Evolutionary conservation across 768 basidiomycete genomes (phyloP).

Genomic region (Russula ochroleuca): DNA sequence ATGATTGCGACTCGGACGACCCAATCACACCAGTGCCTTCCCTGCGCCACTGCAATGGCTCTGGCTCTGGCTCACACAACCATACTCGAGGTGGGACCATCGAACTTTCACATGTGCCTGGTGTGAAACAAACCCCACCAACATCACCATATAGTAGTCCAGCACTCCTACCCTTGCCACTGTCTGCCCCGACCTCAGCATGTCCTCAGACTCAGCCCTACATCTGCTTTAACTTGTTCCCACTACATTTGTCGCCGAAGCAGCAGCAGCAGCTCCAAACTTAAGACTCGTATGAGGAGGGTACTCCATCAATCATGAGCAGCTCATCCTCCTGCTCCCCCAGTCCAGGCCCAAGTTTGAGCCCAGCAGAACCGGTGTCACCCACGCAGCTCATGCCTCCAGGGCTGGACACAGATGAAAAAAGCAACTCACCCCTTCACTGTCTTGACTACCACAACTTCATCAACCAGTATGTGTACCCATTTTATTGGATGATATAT

Average conservation of each 20-base stretch:
- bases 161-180: not conserved
- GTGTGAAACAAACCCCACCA: slow-evolving; percentile 22
- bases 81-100: slow-evolving; percentile 20
- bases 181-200: slow-evolving; percentile 1
- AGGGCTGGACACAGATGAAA: not conserved
- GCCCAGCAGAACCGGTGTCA: slow-evolving; percentile 2
- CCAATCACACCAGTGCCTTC: slow-evolving; percentile 22
- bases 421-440: slow-evolving; percentile 13
- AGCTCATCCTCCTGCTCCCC: slow-evolving; percentile 22
- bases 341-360: slow-evolving; percentile 21
- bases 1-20: slow-evolving; percentile 20
- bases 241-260: slow-evolving; percentile 15
- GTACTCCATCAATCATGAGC: slow-evolving; percentile 24
- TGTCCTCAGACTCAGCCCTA: slow-evolving; percentile 11
- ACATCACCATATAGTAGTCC: slow-evolving; percentile 22
- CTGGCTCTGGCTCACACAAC: slow-evolving; percentile 17
- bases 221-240: slow-evolving; percentile 24
- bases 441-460: slow-evolving; percentile 50
- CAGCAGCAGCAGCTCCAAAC: not conserved
- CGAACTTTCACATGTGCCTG: slow-evolving; percentile 7
- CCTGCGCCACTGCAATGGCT: slow-evolving; percentile 10
- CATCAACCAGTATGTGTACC: slow-evolving; percentile 52
- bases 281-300: slow-evolving; percentile 20
- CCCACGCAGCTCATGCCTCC: not conserved
- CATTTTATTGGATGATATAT: slow-evolving; percentile 4